phyloP scores from a whole-genome alignment of 1,284 basidiomycete genomes.

The Leccinum proliferum region DNA sequence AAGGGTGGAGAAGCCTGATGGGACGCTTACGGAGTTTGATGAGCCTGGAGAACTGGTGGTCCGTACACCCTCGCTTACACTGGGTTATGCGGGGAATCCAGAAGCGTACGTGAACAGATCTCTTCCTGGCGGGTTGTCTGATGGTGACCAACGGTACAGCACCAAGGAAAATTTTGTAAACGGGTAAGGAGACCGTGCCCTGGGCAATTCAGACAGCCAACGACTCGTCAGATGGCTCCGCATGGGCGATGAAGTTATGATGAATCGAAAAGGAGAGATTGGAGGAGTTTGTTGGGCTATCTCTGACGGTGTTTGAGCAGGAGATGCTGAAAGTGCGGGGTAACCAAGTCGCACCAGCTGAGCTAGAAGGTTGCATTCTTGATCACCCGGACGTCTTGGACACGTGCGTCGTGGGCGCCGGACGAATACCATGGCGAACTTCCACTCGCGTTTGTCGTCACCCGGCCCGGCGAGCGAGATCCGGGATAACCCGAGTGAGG shows the following conservation, averaged over 20 bases:
- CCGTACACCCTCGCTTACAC: conserved; percentile 51
- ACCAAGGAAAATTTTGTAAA: conserved; percentile 51
- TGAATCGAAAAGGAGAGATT: conserved; percentile 43
- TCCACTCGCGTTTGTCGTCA: conserved; percentile 68
- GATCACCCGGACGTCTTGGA: conserved; percentile 54
- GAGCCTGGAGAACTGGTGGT: conserved; percentile 66
- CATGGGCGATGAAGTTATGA: conserved; percentile 65
- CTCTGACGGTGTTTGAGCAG: conserved; percentile 22
- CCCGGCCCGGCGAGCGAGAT: conserved; percentile 37
- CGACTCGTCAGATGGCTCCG: conserved; percentile 55
- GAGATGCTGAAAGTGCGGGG: conserved; percentile 64
- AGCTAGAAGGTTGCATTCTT: conserved; percentile 72
- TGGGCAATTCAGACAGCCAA: conserved; percentile 15
- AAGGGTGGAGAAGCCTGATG: conserved; percentile 46
- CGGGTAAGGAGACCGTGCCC: conserved; percentile 31
- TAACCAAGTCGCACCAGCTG: conserved; percentile 61
- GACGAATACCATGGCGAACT: conserved; percentile 80
- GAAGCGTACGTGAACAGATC: conserved; percentile 47
- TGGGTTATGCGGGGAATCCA: conserved; percentile 54
- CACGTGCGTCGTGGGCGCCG: conserved; percentile 61
- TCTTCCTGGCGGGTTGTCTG: neutral
- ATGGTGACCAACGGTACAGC: conserved; percentile 24
- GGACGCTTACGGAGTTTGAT: conserved; percentile 51
- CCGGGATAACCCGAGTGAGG: conserved; percentile 28
- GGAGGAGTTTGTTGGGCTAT: neutral